Base-by-base conservation (phyloP, 2,329 filamentous ascomycete species). In the Diaporthe sp. region DNA sequence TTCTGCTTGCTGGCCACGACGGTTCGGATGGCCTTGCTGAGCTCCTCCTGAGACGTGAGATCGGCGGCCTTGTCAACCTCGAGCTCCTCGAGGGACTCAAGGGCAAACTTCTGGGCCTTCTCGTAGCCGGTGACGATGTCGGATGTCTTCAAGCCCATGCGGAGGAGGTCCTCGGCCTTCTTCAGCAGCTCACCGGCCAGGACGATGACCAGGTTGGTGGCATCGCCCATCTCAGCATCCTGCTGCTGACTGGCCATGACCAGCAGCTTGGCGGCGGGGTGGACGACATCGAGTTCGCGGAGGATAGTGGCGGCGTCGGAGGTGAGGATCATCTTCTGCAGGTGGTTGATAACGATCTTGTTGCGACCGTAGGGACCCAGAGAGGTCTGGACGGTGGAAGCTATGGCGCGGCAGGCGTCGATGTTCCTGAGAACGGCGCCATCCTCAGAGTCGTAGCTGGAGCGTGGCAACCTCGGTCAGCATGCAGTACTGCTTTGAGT, bases 201-300 rank as follows among this genome's bases (percentile, higher is more conserved):
- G 71, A 99, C 90, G 81, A 99, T 98, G 80, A 99, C 97, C 83
- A 99, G 86, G 86, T 99, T 99, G 74, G 97, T 99, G 72, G 94
- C 97, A 86, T 99, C 97, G 74, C 97, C 97, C 94, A 99, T 98
- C 91, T 99, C 97, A 55, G 96, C 92, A 85, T 99, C 97, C 86
- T 99, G 97, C 87, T 99, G 97, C 86, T 99, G 97, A 84, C 94
- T 96, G 76, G 97, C 96, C 97, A 99, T 99, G 80, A 99, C 97
- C 71, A 99, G 88, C 77, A 99, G 89, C 88, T 99, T 99, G 69
- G 97, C 97, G 73, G 97, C 97, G 76, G 97, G 97, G 87, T 99
- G 97, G 73, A 99, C 96, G 77, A 99, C 97, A 82, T 99, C 97
- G 84, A 99, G 92, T 87, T 99, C 97, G 81, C 95, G 93, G 79